A percentile compares a stretch with the other conserved stretches of the same genome.
phyloP scores from a whole-genome alignment of 768 basidiomycete species.

The Jaapia argillacea region DNA sequence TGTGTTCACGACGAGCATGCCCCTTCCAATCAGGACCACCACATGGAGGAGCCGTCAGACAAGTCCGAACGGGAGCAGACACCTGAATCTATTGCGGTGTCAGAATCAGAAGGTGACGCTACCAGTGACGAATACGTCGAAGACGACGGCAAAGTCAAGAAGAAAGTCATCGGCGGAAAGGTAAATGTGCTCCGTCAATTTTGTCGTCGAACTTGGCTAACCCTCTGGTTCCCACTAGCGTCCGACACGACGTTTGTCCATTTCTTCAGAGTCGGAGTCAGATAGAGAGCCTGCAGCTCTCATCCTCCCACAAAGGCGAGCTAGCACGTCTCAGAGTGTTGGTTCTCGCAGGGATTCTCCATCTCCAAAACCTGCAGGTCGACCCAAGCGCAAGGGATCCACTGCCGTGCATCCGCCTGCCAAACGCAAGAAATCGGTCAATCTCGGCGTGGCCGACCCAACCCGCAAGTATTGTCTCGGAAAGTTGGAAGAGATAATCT shows the following conservation, averaged over 20 bases:
- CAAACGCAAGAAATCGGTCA: constrained; percentile 38
- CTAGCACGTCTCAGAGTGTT: neutral
- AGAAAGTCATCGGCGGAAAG: constrained; percentile 25
- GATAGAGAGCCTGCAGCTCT: constrained; percentile 6
- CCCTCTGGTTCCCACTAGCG: constrained; percentile 26
- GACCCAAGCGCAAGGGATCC: constrained; percentile 49
- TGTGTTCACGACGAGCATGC: too few relatives aligned
- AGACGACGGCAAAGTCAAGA: constrained; percentile 27
- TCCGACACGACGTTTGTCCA: constrained; percentile 27
- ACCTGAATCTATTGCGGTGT: too few relatives aligned
- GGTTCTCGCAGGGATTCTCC: constrained; percentile 1
- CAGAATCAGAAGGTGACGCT: constrained; percentile 18
- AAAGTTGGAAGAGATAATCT: constrained; percentile 65
- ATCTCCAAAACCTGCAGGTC: constrained; percentile 1
- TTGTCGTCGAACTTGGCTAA: constrained; percentile 5
- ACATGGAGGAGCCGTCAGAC: too few relatives aligned
- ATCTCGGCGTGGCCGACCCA: constrained; percentile 50
- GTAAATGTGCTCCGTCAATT: constrained; percentile 24
- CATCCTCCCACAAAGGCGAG: constrained; percentile 3
- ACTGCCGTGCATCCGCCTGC: constrained; percentile 26
- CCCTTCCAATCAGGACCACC: constrained; percentile 11
- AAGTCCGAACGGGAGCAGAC: too few relatives aligned
- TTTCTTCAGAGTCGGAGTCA: constrained; percentile 16
- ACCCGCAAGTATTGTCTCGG: constrained; percentile 71
- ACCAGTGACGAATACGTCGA: constrained; percentile 65